These are phyloP conservation scores for Diaporthe ampelina DNA, from an alignment of 2,329 filamentous ascomycete species.

Conservation along the genomic window DNA sequence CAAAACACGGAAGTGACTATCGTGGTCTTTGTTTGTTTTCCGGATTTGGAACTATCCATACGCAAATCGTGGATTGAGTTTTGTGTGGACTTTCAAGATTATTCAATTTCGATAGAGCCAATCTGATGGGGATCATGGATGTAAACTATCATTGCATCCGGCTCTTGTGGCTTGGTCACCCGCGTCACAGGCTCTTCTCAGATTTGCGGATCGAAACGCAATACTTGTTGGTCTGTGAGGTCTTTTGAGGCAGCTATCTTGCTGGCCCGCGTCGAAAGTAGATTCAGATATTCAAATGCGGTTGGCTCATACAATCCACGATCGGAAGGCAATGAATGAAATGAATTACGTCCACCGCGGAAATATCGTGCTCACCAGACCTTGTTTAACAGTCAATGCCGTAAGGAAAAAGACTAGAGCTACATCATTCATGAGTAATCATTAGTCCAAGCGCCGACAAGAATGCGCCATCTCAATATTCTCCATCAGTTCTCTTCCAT, in stretches of 20 bases:
- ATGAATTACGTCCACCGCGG: not conserved
- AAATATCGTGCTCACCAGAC: too few relatives aligned
- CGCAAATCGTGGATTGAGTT: too few relatives aligned
- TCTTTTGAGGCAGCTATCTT: not conserved
- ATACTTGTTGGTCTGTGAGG: not conserved
- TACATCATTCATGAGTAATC: not conserved
- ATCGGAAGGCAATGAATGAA: not conserved
- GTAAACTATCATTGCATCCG: not conserved
- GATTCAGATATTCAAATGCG: not conserved
- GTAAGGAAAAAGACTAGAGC: not conserved
- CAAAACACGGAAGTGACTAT: too few relatives aligned
- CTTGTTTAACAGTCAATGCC: not conserved
- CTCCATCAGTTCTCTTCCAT: not conserved
- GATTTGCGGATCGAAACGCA: not conserved
- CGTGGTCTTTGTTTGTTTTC: too few relatives aligned
- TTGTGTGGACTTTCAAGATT: too few relatives aligned
- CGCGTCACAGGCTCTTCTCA: not conserved
- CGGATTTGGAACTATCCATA: too few relatives aligned
- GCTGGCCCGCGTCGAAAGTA: not conserved
- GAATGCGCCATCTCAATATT: not conserved
- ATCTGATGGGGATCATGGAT: too few relatives aligned
- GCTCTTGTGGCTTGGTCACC: not conserved
- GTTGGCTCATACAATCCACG: too few relatives aligned
- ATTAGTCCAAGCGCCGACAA: not conserved
- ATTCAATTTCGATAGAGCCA: too few relatives aligned